Base-by-base conservation (phyloP, 306 rosid genomes). In the Vachellia pachyceras region DNA sequence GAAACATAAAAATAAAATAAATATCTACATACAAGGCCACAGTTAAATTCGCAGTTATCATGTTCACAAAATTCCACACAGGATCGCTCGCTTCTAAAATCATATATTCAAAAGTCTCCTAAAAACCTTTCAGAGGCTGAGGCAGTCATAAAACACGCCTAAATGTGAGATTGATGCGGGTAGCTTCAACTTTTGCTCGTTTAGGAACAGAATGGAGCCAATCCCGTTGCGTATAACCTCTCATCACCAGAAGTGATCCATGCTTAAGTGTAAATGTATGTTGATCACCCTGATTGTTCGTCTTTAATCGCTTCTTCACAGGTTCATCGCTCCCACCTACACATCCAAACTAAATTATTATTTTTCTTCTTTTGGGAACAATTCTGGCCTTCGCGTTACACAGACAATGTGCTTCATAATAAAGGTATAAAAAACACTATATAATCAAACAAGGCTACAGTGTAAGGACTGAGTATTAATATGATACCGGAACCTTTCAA, bases 121-220 rank as follows among this genome's bases (percentile, higher is more conserved):
- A 68, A 33, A 45, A 44, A 42, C 47, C 18, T 44, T 75, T 60
- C 69, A 72, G 33, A 75, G 65, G 35, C 29, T 10, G 33, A 75
- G 65, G 35, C 29, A 13, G 68, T 90, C 86, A 85, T 39, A 89
- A 78, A 70, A 90, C 89, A 71, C n/a, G 87, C 86, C 99, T 89
- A 80, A 95, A 95, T 18, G 99, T 95, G 50, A 95, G 99, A 87
- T 90, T 95, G 82, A 95, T 90, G 61, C 99, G 98, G 10, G 87
- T 84, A 23, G 91, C 80, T 12, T 89, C 98, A 4, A 87, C 90
- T 84, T 86, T 95, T 47, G 91, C 88, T 68, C 98, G 90, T 86
- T 86, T 93, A 68, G 99, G 99, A 71, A 93, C 91, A 1, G 97
- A 95, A 84, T 90, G 99, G 64, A 90, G 70, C 99, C 99, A 93